Evolutionary conservation across 768 basidiomycete species (phyloP).

Genomic region (Suillus subluteus): DNA sequence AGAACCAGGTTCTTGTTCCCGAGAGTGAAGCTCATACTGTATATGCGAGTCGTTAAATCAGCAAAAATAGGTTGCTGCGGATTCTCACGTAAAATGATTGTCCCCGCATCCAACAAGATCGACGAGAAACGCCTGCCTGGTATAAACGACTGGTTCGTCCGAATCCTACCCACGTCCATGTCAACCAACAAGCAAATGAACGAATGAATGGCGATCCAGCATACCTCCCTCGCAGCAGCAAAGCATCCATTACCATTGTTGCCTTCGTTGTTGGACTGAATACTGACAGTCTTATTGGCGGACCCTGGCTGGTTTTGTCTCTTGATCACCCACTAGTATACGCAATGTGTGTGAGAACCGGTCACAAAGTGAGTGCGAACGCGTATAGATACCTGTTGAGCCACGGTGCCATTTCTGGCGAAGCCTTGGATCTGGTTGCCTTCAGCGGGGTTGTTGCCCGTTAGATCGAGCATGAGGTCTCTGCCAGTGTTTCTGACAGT

Average conservation of each 20-base stretch:
- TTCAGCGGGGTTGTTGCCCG: background rate
- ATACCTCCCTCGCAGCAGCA: background rate
- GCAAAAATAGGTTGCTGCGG: background rate
- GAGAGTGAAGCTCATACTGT: background rate
- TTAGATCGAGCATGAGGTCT: background rate
- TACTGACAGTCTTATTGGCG: background rate
- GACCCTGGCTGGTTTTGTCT: background rate
- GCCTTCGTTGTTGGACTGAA: background rate
- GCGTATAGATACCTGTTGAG: background rate
- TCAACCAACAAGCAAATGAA: background rate
- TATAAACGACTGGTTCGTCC: background rate
- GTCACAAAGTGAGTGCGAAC: background rate
- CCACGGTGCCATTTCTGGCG: background rate
- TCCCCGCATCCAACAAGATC: background rate
- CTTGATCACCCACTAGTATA: background rate
- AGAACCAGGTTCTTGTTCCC: background rate
- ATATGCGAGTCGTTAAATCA: background rate
- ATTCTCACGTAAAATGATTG: background rate
- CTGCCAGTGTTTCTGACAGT: background rate
- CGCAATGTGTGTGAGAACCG: background rate
- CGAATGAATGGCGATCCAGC: background rate
- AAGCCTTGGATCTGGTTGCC: background rate
- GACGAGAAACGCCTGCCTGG: background rate
- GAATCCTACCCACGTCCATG: background rate
- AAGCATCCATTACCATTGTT: background rate